Percentiles rank a stretch among this genome's conserved stretches.
Evolutionary conservation across 768 basidiomycete species (phyloP).

Genomic region (Wakefieldia striispora): DNA sequence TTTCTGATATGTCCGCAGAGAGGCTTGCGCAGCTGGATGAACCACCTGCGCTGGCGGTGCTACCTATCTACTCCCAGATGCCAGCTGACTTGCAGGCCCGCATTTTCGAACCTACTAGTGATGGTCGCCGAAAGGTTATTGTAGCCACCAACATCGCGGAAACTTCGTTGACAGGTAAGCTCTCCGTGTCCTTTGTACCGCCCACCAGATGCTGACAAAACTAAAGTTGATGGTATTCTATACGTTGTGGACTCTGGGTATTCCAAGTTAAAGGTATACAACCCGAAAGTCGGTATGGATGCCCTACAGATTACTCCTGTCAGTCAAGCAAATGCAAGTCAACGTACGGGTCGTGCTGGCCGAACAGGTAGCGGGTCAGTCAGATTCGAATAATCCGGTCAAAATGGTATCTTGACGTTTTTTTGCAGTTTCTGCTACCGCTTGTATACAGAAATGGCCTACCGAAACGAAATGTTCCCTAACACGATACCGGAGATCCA

Average conservation of each 20-base stretch:
- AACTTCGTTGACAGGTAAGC: slow-evolving; percentile 86
- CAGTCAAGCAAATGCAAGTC: slow-evolving; percentile 97
- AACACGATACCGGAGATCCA: slow-evolving; percentile 99
- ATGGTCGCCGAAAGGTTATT: slow-evolving; percentile 94
- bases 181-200: not conserved
- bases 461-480: slow-evolving; percentile 90
- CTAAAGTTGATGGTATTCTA: slow-evolving; percentile 89
- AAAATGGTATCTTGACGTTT: slow-evolving; percentile 2
- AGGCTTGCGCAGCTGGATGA: slow-evolving; percentile 92
- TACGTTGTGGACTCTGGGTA: slow-evolving; percentile 97
- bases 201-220: slow-evolving; percentile 3
- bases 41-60: slow-evolving; percentile 79
- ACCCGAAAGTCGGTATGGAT: slow-evolving; percentile 99
- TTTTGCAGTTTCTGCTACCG: slow-evolving; percentile 84
- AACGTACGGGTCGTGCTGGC: slow-evolving; percentile 94
- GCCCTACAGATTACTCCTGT: slow-evolving; percentile 98
- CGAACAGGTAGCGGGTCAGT: slow-evolving; percentile 92
- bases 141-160: slow-evolving; percentile 99
- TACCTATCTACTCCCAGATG: slow-evolving; percentile 99
- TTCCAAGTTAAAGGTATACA: slow-evolving; percentile 98
- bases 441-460: slow-evolving; percentile 96
- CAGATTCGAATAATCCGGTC: not conserved
- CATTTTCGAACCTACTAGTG: slow-evolving; percentile 92
- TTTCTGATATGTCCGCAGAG: slow-evolving; percentile 48
- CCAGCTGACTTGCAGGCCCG: slow-evolving; percentile 98